Percentiles rank a stretch among this genome's conserved stretches.
phyloP scores from a whole-genome alignment of 78 protist genomes.

The Bodo saltans region DNA sequence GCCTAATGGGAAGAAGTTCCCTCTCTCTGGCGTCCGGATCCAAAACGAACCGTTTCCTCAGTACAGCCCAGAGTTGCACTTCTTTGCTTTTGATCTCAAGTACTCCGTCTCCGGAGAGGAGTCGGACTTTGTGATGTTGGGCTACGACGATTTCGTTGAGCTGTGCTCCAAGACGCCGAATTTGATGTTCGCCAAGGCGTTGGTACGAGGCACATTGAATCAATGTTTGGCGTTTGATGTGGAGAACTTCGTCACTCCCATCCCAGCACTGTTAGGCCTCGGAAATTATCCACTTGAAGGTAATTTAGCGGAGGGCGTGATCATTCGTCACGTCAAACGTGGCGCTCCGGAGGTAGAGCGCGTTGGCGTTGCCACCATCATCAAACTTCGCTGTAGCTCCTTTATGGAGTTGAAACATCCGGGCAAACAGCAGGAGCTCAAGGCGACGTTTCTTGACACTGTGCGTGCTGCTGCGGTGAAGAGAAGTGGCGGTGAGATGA shows the following conservation, averaged over 20 bases:
- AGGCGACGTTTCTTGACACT: neutral
- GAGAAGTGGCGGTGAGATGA: neutral
- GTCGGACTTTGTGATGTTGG: neutral
- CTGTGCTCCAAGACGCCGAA: neutral
- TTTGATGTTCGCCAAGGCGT: neutral
- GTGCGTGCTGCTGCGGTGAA: neutral
- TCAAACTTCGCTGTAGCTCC: neutral
- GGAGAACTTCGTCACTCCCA: neutral
- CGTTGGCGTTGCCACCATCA: neutral
- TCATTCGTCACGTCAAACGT: neutral
- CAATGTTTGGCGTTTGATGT: neutral
- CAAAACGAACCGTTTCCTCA: neutral
- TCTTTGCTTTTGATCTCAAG: neutral
- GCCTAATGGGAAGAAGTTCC: neutral
- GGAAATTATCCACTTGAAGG: neutral
- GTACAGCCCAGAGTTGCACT: neutral
- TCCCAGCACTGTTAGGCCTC: neutral
- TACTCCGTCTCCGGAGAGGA: neutral
- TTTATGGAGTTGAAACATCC: neutral
- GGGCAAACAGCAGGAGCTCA: neutral
- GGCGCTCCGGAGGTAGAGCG: neutral
- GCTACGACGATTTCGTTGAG: neutral
- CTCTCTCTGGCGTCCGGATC: neutral
- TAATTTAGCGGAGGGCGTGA: neutral
- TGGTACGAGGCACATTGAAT: neutral